Evolutionary conservation across 495 filamentous ascomycete species (phyloP).

Genomic region (Podospora conica): DNA sequence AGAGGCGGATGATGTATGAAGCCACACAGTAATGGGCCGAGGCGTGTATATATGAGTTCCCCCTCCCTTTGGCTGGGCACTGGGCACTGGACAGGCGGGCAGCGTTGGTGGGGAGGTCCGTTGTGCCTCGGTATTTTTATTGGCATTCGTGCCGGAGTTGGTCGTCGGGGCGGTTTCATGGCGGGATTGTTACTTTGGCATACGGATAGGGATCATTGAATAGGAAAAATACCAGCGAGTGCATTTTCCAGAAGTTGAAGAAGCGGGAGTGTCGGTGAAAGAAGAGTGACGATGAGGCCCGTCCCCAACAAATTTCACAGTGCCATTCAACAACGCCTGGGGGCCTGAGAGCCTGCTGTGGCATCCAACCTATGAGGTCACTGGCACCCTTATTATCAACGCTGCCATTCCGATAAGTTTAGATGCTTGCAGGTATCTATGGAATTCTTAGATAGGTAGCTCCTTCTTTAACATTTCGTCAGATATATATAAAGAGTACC

Average conservation of each 20-base stretch:
- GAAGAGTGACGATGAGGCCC: not conserved
- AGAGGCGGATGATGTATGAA: conserved; percentile 65
- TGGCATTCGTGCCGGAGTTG: not conserved
- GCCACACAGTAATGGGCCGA: not conserved
- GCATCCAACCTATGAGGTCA: too few relatives aligned
- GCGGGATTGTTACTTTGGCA: not conserved
- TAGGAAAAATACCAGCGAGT: not conserved
- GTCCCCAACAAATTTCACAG: not conserved
- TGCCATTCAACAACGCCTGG: not conserved
- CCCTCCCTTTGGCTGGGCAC: not conserved
- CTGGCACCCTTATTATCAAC: too few relatives aligned
- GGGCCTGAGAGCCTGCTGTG: too few relatives aligned
- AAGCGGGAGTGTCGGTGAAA: not conserved
- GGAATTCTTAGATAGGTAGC: too few relatives aligned
- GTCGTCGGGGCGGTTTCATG: not conserved
- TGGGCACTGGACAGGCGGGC: not conserved
- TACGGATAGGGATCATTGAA: not conserved
- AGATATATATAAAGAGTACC: too few relatives aligned
- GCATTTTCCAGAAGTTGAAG: not conserved
- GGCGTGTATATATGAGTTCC: not conserved
- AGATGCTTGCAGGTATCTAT: not conserved
- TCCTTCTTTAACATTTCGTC: too few relatives aligned
- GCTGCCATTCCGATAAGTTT: too few relatives aligned
- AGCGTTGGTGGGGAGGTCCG: conserved; percentile 6
- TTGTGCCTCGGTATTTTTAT: not conserved